These are phyloP conservation scores for Debaryomyces subglobosus DNA, from an alignment of 1,139 yeast genomes.

Conservation along the genomic window DNA sequence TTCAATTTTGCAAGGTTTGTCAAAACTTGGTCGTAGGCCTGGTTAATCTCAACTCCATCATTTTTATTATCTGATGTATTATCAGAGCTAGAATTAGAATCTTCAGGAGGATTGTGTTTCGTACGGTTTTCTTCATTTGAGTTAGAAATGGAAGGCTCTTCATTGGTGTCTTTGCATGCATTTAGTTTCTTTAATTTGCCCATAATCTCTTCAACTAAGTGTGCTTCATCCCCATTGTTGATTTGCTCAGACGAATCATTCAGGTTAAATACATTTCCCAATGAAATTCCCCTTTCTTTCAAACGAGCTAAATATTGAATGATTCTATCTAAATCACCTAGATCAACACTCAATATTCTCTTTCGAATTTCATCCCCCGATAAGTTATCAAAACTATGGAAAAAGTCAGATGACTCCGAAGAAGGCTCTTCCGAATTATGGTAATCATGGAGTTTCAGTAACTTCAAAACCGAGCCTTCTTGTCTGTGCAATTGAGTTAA, in stretches of 20 bases:
- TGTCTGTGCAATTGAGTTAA: constrained; percentile 39
- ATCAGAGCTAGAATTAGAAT: constrained; percentile 9
- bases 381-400: constrained; percentile 25
- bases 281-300: constrained; percentile 53
- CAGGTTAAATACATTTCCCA: constrained; percentile 52
- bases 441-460: constrained; percentile 32
- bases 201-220: constrained; percentile 22
- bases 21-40: constrained; percentile 56
- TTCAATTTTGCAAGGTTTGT: constrained; percentile 33
- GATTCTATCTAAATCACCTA: constrained; percentile 57
- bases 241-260: constrained; percentile 11
- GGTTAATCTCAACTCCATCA: constrained; percentile 36
- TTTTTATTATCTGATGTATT: background rate
- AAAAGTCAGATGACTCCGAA: constrained; percentile 11
- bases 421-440: constrained; percentile 14
- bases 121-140: constrained; percentile 8
- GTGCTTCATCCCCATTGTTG: constrained; percentile 12
- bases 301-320: constrained; percentile 52
- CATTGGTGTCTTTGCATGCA: constrained; percentile 8
- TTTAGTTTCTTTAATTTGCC: constrained; percentile 19
- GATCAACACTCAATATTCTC: constrained; percentile 45
- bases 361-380: constrained; percentile 59
- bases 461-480: constrained; percentile 47
- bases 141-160: constrained; percentile 6
- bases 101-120: constrained; percentile 6